These are phyloP conservation scores for Nothomitra cinnamomea DNA, from an alignment of 2,329 filamentous ascomycete genomes.

Conservation along the genomic window DNA sequence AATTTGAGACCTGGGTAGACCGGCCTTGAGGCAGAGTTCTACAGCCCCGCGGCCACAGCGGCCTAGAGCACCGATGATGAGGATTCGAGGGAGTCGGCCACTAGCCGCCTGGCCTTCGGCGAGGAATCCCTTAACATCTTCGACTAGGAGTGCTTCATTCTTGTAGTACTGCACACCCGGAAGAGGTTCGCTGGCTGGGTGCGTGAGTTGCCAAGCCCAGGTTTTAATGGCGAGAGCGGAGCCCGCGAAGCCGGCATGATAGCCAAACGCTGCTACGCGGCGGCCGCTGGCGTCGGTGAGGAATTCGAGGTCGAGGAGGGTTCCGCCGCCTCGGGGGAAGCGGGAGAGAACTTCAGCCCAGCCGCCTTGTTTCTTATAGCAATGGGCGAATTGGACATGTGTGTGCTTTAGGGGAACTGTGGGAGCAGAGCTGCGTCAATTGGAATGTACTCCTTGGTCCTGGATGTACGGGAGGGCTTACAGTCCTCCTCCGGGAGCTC, in stretches of 20 bases:
- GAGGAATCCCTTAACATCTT: slow-evolving; percentile 55
- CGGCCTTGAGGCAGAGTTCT: slow-evolving; percentile 59
- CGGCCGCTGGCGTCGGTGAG: slow-evolving; percentile 55
- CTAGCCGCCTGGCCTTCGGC: slow-evolving; percentile 47
- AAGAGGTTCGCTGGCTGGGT: slow-evolving; percentile 48
- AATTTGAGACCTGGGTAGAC: slow-evolving; percentile 52
- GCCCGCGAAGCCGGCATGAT: slow-evolving; percentile 60
- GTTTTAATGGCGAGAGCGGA: slow-evolving; percentile 59
- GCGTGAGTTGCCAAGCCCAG: slow-evolving; percentile 67
- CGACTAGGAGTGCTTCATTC: slow-evolving; percentile 57
- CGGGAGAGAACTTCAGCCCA: slow-evolving; percentile 69
- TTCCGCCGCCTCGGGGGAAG: slow-evolving; percentile 60
- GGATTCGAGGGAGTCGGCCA: slow-evolving; percentile 32
- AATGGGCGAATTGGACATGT: slow-evolving; percentile 56
- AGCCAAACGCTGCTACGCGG: slow-evolving; percentile 45
- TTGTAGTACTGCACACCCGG: slow-evolving; percentile 46
- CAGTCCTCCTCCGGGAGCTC: slow-evolving; percentile 56
- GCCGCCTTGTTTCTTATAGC: slow-evolving; percentile 59
- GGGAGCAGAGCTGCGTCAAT: not conserved
- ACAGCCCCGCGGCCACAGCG: slow-evolving; percentile 76
- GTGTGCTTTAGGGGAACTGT: slow-evolving; percentile 51
- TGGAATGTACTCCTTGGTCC: not conserved
- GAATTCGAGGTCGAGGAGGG: slow-evolving; percentile 76
- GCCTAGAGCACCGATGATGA: slow-evolving; percentile 62
- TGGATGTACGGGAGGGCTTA: slow-evolving; percentile 16